Base-by-base conservation (phyloP, 495 filamentous ascomycete species). In the Lasiosphaeria miniovina region DNA sequence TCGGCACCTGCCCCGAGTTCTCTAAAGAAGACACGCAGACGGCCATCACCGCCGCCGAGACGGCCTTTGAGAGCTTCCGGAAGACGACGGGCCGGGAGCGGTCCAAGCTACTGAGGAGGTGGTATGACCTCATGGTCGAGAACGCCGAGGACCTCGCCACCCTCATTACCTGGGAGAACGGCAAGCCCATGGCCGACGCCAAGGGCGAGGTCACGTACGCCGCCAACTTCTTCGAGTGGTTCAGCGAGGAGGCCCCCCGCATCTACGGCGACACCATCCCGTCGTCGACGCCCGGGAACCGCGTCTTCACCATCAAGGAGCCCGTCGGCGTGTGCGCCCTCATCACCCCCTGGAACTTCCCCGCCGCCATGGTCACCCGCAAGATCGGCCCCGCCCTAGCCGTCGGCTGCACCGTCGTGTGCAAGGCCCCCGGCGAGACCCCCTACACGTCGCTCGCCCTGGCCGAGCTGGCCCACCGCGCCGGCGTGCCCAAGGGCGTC, bases 331-430 rank as follows among this genome's bases (percentile, higher is more conserved):
- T 98, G 11, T 95, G 90, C 66, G 93, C 91, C 11, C 77, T 98
- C 36, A 96, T 98, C 70, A 97, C 94, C 24, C 94, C 94, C 32
- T 96, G 92, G 92, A 96, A 96, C 75, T 96, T 95, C 74, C 92
- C 92, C 3, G 88, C 89, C 7, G 92, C 92, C 6, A 96, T 96
- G 92, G 88, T 95, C 64, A 93, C 92, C 3, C 77, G 92, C 33
- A 96, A 96, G 74, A 85, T 93, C 58, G 92, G 85, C 2, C 90
- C 92, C 3, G 92, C 92, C 32, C 77, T 96, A 56, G 92, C 78
- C 9, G 77, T 74, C 24, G 78, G 78, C 48, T 96, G 93, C 71
- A 93, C 93, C 1, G 86, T 93, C 0, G 91, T 96, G 0, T 84
- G 83, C 46, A 96, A 96, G 76, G 82, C 90, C 5, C 90, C 91